Base-by-base conservation (phyloP, 2,329 filamentous ascomycete genomes). In the Claviceps lovelessii region DNA sequence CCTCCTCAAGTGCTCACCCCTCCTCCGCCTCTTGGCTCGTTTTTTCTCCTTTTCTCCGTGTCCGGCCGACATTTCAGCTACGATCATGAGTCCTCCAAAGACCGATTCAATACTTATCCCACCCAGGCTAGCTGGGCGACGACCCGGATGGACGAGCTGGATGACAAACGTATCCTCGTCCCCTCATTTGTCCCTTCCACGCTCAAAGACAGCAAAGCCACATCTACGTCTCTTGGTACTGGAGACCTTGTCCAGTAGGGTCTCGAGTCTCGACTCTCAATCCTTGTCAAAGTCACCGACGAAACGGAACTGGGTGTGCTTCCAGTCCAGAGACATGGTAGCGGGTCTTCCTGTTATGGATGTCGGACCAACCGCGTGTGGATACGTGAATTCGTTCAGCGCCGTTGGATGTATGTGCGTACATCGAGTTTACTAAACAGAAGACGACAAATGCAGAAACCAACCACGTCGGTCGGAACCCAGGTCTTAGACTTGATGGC, bases 261-360 rank as follows among this genome's bases (percentile, higher is more conserved):
- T 28, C 45, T 11, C 13, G 15, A 41, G 5, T n/a, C 37, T 39
- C 37, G 35, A 39, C 35, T 41, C 37, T 33, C 44, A 19, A 56
- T 50, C 51, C 54, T 17, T 15, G 51, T 51, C 54, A 35, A 35
- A 47, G 35, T 33, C 54, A 48, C 23, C 33, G 41, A 56, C 51
- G 51, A 53, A 55, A 51, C 33, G 47, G 51, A 51, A 56, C 46
- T 55, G 54, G 19, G 54, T 29, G 54, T 55, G 50, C 39, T 55
- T 55, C 50, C 54, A 37, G 35, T 10, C 35, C 35, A 55, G 54
- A 52, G 45, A 55, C 54, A 52, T 35, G 54, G 50, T 50, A 41
- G 54, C 54, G 51, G 54, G 47, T 46, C 48, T 23, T 33, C 9
- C 15, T 35, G 49, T 19, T 33, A 31, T 52, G 54, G 31, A 41